A percentile compares a stretch with the other conserved stretches of the same genome.
Evolutionary conservation across 768 basidiomycete genomes (phyloP).

Genomic region (Rhodotorula kratochvilovae): DNA sequence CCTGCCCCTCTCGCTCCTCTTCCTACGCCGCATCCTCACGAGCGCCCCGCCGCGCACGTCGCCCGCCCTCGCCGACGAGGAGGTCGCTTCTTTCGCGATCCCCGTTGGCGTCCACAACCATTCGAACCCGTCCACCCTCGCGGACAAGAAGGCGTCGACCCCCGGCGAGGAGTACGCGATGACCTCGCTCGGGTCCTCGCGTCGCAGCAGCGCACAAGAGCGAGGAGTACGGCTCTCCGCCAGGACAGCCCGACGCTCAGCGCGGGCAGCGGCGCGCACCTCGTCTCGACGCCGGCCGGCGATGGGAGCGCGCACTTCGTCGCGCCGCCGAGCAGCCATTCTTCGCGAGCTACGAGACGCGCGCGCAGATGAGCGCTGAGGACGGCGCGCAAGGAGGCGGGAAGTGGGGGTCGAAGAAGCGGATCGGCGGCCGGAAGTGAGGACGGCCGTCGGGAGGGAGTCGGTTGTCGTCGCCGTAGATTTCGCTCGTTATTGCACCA

Average conservation of each 20-base stretch:
- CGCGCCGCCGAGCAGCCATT: background rate
- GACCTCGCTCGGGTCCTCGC: background rate
- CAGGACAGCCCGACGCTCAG: background rate
- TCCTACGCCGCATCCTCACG: constrained; percentile 9
- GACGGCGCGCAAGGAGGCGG: background rate
- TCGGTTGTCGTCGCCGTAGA: no score
- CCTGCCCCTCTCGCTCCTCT: constrained; percentile 8
- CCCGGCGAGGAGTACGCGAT: background rate
- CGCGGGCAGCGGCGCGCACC: background rate
- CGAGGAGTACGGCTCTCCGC: background rate
- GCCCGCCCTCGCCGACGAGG: no score
- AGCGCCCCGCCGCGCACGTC: background rate
- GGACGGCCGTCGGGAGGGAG: no score
- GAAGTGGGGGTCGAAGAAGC: background rate
- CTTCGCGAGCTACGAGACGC: background rate
- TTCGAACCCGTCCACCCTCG: background rate
- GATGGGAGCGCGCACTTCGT: no score
- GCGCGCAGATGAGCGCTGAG: background rate
- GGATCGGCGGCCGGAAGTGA: no score
- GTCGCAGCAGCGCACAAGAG: background rate
- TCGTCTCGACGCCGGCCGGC: background rate
- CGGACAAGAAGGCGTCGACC: background rate
- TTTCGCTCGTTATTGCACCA: no score
- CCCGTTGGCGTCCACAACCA: background rate
- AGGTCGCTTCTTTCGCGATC: background rate